Evolutionary conservation across 1,284 basidiomycete genomes (phyloP).

Genomic region (Trametes polyzona): DNA sequence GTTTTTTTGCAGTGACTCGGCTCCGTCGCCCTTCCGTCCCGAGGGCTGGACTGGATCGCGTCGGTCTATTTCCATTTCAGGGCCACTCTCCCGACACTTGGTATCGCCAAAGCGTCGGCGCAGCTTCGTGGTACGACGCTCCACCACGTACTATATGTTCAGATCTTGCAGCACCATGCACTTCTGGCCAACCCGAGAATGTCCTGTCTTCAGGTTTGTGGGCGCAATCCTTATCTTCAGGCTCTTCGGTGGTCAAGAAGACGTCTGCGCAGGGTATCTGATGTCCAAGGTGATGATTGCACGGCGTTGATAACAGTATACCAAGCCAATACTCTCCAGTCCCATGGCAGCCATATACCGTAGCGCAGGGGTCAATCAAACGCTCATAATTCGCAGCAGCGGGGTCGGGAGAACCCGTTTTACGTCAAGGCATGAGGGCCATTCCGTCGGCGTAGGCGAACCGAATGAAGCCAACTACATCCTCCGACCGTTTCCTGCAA

Average conservation of each 20-base stretch:
- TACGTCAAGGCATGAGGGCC: slow-evolving; percentile 53
- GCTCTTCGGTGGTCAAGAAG: background rate
- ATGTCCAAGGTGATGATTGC: slow-evolving; percentile 4
- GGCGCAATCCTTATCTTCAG: slow-evolving; percentile 12
- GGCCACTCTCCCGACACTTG: slow-evolving; percentile 2
- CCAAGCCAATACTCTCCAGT: too few species aligned
- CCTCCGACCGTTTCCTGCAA: slow-evolving; percentile 27
- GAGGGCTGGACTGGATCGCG: slow-evolving; percentile 19
- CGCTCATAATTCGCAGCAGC: background rate
- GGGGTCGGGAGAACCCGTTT: background rate
- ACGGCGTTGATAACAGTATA: background rate
- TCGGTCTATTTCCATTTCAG: slow-evolving; percentile 16
- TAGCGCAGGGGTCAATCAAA: background rate
- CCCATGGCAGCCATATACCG: background rate
- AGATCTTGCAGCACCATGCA: background rate
- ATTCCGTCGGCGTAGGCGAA: slow-evolving; percentile 57
- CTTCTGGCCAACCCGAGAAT: background rate
- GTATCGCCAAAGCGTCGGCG: too few species aligned
- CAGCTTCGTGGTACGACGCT: too few species aligned
- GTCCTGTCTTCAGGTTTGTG: background rate
- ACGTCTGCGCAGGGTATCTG: background rate
- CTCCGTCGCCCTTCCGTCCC: slow-evolving; percentile 29
- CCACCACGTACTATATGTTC: too few species aligned
- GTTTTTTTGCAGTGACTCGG: slow-evolving; percentile 31
- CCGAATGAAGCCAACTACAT: slow-evolving; percentile 58